Evolutionary conservation across 495 filamentous ascomycete species (phyloP), one percentile per base, ranked within the genome.

Genomic region (Podospora pseudocomata): DNA sequence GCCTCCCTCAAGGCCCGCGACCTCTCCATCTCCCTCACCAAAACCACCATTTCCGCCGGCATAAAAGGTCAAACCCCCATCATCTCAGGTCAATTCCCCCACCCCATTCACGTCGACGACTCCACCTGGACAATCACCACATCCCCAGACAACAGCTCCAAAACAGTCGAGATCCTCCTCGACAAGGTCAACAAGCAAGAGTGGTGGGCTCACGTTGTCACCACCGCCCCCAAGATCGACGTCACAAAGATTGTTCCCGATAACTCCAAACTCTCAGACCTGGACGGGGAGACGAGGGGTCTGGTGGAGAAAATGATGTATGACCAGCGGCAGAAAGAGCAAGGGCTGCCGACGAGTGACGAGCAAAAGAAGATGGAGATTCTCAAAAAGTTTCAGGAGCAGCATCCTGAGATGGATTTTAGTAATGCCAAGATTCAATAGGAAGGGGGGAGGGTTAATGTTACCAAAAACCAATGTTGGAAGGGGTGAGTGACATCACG

Each of bases 251-350:
- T 99, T 81, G 87, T 88, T 75, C 95, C 95, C 20, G 95, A 99
- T 82, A 94, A 91, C 76, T 91, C 87, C 70, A 95, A 91, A 75
- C 81, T 99, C 72, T 86, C 90, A 67, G 95, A 99, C 80, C 81
- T 99, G 67, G 96, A 99, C 75, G 94, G 96, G 63, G 92, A 97
- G 86, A 99, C 95, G 69, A 86, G 95, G 68, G 84, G 72, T n/a
- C 97, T 99, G 94, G 95, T 99, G 56, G 95, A 99, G 89, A 99
- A 99, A 86, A 98, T 99, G 95, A 99, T 99, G 95, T 99, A 85
- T 73, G 95, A 99, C 81, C 95, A 99, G 86, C 84, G 91, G 59
- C 93, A 97, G 85, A 98, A 98, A 87, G 95, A 97, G 84, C 83
- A 73, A 70, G 95, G 95, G 6, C 86, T 89, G 76, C 90, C 91